Percentiles rank a stretch among this genome's conserved stretches.
Conservation (phyloP, 2,329 filamentous ascomycete species). For the Elsinoe batatas region DNA sequence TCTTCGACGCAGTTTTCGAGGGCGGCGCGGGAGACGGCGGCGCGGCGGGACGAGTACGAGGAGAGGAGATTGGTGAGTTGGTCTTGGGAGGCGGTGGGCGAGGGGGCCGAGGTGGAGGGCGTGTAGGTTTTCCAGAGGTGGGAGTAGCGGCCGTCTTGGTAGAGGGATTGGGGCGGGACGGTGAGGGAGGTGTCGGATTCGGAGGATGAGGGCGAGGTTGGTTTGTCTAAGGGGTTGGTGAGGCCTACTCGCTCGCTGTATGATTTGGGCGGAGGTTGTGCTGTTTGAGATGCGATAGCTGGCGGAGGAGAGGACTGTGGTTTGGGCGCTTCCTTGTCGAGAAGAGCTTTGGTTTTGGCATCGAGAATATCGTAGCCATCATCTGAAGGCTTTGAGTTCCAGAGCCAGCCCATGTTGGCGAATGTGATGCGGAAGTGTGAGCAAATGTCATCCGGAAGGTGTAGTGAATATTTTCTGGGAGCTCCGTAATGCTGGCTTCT, state of each 20-base stretch:
- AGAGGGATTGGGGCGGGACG: conserved; percentile 48
- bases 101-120: conserved; percentile 59
- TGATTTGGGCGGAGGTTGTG: conserved; percentile 16
- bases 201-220: conserved; percentile 18
- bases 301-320: conserved; percentile 5
- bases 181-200: conserved; percentile 24
- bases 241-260: conserved; percentile 26
- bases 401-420: conserved; percentile 53
- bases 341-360: conserved; percentile 71
- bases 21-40: conserved; percentile 66
- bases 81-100: conserved; percentile 61
- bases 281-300: conserved; percentile 53
- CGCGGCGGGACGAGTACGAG: conserved; percentile 72
- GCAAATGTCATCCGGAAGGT: neutral
- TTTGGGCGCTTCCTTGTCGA: conserved; percentile 39
- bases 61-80: conserved; percentile 71
- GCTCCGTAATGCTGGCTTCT: neutral
- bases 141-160: conserved; percentile 63
- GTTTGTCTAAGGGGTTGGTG: conserved; percentile 15
- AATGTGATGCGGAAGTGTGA: neutral
- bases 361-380: conserved; percentile 65
- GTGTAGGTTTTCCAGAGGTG: conserved; percentile 90
- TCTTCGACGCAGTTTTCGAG: conserved; percentile 89
- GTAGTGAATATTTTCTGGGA: neutral
- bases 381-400: conserved; percentile 34